Evolutionary conservation across 2,329 filamentous ascomycete genomes (phyloP), one percentile per base, ranked within the genome.

Genomic region (Beauveria australis): DNA sequence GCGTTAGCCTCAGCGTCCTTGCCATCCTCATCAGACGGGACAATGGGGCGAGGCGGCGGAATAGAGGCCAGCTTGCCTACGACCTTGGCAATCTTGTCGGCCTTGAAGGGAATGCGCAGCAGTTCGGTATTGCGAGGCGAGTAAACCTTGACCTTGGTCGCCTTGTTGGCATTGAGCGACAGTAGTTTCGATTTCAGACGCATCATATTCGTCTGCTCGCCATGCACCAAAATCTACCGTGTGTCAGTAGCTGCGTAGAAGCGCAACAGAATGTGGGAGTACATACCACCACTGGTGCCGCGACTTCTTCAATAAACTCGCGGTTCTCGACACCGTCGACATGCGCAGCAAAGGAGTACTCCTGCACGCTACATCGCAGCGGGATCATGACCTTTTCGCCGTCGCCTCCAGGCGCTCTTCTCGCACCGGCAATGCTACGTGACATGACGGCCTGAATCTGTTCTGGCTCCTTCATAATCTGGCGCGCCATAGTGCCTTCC

Each of bases 151-250:
- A 91, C 88, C 66, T 95, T 94, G 47, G 85, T 79, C 1, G 85
- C 79, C 70, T 93, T 93, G 65, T 87, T 86, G 30, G 89, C 87
- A 69, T 97, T 97, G 43, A 97, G 82, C n/a, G 91, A 93, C 4
- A 97, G 84, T 1, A 99, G 81, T 71, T 96, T 95, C 3, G 92
- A 97, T 73, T 96, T 96, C 30, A 99, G 79, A 59, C 94, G 87
- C 82, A 94, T 96, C 92, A 97, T 97, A 71, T 97, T 96, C 71
- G 96, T 91, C 68, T 94, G 92, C 72, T 99, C 94, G 60, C 94
- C 94, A 67, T 99, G 94, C 2, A 99, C 94, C 37, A 99, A 84
- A 63, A 99, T 97, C 89, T 41, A 48, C 49, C 54, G 22, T 28
- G 53, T 3, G 58, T 68, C 58, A 67, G 63, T 41, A 55, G 53